A percentile compares a stretch with the other conserved stretches of the same genome.
phyloP scores from a whole-genome alignment of 495 filamentous ascomycete genomes.

The Daldinia grandis region DNA sequence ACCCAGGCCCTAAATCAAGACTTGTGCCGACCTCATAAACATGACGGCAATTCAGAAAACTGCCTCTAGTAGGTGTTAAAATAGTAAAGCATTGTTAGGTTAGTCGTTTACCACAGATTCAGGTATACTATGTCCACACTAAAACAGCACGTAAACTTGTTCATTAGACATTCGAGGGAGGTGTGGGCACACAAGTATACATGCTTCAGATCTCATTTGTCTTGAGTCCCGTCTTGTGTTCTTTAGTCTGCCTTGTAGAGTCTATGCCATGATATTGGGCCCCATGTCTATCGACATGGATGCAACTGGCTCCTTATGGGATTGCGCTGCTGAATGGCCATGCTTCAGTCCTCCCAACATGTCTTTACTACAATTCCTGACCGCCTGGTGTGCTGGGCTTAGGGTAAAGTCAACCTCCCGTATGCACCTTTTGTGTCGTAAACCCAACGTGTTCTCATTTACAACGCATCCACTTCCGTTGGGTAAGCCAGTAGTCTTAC shows the following conservation, averaged over 20 bases:
- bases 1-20: too few relatives aligned
- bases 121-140: background rate
- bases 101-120: background rate
- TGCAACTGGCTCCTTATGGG: slow-evolving; percentile 27
- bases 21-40: too few relatives aligned
- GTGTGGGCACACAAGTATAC: slow-evolving; percentile 1
- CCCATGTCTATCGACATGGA: slow-evolving; percentile 21
- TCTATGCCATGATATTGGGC: slow-evolving; percentile 39
- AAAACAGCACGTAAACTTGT: background rate
- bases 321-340: slow-evolving; percentile 31
- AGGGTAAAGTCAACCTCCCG: slow-evolving; percentile 26
- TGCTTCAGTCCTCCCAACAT: slow-evolving; percentile 27
- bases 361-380: slow-evolving; percentile 21
- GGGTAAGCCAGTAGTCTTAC: slow-evolving; percentile 27
- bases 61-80: too few relatives aligned
- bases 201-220: slow-evolving; percentile 37
- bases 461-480: slow-evolving; percentile 26
- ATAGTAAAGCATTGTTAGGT: background rate
- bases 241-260: slow-evolving; percentile 39
- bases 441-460: slow-evolving; percentile 40
- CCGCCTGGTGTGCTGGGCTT: slow-evolving; percentile 11
- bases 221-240: slow-evolving; percentile 22
- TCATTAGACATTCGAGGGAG: background rate
- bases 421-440: slow-evolving; percentile 39
- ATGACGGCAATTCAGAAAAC: too few relatives aligned